Conservation (phyloP, 345 rosid species). For the Syzygium aromaticum region DNA sequence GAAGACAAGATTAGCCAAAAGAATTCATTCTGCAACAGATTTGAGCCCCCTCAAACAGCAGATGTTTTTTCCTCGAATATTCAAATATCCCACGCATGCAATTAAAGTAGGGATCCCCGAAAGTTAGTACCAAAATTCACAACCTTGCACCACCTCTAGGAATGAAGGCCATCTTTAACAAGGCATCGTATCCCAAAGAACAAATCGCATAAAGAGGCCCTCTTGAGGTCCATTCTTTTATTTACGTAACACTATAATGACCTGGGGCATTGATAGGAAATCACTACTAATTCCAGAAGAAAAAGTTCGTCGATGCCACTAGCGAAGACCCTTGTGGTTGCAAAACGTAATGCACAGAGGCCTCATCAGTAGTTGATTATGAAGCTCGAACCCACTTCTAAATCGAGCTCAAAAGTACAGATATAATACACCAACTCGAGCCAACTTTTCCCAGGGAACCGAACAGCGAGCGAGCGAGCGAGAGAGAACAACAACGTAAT, state of each 20-base stretch:
- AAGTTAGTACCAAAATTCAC: neutral
- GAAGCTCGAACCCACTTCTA: neutral
- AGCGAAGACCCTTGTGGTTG: neutral
- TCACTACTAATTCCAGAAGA: neutral
- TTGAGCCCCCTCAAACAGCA: neutral
- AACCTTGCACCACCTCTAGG: neutral
- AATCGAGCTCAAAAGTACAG: neutral
- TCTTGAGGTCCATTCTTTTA: neutral
- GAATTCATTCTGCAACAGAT: neutral
- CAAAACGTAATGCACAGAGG: neutral
- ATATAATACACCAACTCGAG: neutral
- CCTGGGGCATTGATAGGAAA: neutral
- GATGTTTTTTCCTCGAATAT: neutral
- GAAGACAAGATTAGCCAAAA: neutral
- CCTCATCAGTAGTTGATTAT: neutral
- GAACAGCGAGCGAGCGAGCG: neutral
- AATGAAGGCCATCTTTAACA: neutral
- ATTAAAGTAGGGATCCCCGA: neutral
- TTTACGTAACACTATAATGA: neutral
- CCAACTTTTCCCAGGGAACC: neutral
- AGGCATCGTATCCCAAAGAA: neutral
- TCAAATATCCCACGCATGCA: neutral
- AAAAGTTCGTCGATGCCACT: neutral
- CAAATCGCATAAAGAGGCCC: neutral
- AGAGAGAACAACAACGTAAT: neutral